phyloP scores from a whole-genome alignment of 176 grass and related monocot genomes.

The Zea luxurians region DNA sequence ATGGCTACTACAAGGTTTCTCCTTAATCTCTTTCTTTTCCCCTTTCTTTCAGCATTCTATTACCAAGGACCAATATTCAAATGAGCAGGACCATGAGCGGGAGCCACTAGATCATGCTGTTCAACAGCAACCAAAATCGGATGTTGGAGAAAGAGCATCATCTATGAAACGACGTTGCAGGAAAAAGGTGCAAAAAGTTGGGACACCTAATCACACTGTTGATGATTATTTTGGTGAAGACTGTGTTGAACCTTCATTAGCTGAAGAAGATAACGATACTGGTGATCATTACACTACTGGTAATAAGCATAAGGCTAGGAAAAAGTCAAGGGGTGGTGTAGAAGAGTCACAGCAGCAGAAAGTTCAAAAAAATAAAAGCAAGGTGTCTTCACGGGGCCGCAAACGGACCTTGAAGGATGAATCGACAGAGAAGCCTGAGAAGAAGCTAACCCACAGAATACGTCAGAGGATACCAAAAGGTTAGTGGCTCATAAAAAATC shows the following conservation, averaged over 20 bases:
- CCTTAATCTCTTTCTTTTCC: neutral
- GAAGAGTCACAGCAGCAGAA: conserved; percentile 38
- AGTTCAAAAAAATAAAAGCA: conserved; percentile 47
- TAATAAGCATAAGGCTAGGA: conserved; percentile 35
- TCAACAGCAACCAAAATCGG: conserved; percentile 36
- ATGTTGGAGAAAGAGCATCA: conserved; percentile 28
- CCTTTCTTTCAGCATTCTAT: conserved; percentile 31
- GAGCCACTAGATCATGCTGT: conserved; percentile 32
- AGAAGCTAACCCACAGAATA: conserved; percentile 61
- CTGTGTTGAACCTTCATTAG: conserved; percentile 34
- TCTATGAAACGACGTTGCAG: conserved; percentile 46
- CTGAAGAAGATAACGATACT: conserved; percentile 44
- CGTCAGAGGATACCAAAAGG: conserved; percentile 61
- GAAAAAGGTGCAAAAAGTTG: conserved; percentile 23
- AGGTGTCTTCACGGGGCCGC: conserved; percentile 13
- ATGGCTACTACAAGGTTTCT: conserved; percentile 1
- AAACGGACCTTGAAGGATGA: conserved; percentile 47
- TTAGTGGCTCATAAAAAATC: conserved; percentile 29
- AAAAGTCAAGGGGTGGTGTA: conserved; percentile 41
- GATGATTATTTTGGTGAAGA: conserved; percentile 40
- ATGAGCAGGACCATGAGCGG: conserved; percentile 26
- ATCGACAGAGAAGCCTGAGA: conserved; percentile 33
- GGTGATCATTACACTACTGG: conserved; percentile 42
- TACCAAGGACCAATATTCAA: conserved; percentile 26
- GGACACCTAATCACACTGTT: conserved; percentile 23